phyloP scores from a whole-genome alignment of 768 basidiomycete species.

The Myochromella boudieri region DNA sequence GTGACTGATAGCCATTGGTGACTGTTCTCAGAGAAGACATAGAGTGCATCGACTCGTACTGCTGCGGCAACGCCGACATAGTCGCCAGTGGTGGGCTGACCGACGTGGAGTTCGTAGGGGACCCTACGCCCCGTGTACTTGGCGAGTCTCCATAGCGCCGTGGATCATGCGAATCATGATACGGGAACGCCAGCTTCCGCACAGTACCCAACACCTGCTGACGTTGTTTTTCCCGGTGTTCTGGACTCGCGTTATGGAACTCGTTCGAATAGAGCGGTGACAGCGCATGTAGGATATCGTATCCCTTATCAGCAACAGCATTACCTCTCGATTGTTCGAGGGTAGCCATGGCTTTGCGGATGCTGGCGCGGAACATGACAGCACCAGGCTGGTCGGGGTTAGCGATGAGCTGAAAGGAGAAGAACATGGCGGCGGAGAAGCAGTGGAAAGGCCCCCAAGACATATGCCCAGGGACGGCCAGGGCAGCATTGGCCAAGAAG shows the following conservation, averaged over 20 bases:
- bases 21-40: slow-evolving; percentile 16
- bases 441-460: slow-evolving; percentile 83
- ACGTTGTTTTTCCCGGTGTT: slow-evolving; percentile 59
- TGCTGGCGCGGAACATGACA: slow-evolving; percentile 71
- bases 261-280: slow-evolving; percentile 73
- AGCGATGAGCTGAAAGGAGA: slow-evolving; percentile 84
- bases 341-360: slow-evolving; percentile 64
- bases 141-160: slow-evolving; percentile 51
- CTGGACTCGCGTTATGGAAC: slow-evolving; percentile 47
- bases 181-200: slow-evolving; percentile 79
- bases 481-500: slow-evolving; percentile 64
- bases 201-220: slow-evolving; percentile 63
- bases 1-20: slow-evolving; percentile 12
- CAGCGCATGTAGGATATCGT: slow-evolving; percentile 67
- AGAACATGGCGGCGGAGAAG: slow-evolving; percentile 87
- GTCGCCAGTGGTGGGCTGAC: slow-evolving; percentile 53
- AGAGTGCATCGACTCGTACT: slow-evolving; percentile 31
- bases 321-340: slow-evolving; percentile 66
- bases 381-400: slow-evolving; percentile 81
- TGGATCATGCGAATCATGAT: slow-evolving; percentile 64
- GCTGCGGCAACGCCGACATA: slow-evolving; percentile 32
- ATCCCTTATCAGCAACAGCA: slow-evolving; percentile 73
- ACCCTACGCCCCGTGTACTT: slow-evolving; percentile 45
- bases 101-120: slow-evolving; percentile 59
- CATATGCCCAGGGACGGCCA: slow-evolving; percentile 80